Conservation (phyloP, 192 early-diverging fungal species). For the Lobosporangium transversale region DNA sequence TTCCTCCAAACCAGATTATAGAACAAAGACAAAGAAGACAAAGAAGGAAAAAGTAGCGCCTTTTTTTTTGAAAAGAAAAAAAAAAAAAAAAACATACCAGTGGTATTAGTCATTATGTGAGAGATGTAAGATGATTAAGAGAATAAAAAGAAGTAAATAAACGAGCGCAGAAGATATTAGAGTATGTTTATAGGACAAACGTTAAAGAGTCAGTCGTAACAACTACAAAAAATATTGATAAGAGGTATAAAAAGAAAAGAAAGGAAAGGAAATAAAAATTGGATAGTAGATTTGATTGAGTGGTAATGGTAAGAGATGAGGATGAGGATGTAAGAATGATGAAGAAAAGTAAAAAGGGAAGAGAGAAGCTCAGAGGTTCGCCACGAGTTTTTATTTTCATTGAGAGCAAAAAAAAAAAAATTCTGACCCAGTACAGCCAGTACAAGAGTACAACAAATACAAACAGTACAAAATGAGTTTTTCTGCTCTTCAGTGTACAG, state of each 20-base stretch:
- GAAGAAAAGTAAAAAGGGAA: conserved; percentile 8
- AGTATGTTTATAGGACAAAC: background rate
- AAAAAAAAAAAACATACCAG: conserved; percentile 26
- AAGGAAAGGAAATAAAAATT: background rate
- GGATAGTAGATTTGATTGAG: background rate
- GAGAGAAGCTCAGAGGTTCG: background rate
- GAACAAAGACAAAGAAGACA: conserved; percentile 3
- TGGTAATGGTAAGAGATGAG: conserved; percentile 6
- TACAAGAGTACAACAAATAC: background rate
- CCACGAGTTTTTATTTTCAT: conserved; percentile 7
- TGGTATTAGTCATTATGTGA: conserved; percentile 40
- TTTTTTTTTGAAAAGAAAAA: too few species aligned
- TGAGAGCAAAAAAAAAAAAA: background rate
- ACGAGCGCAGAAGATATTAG: too few species aligned
- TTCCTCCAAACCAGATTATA: too few species aligned
- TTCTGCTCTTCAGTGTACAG: too few species aligned
- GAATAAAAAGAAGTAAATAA: too few species aligned
- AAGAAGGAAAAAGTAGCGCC: too few species aligned
- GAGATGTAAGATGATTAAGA: conserved; percentile 33
- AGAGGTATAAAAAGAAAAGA: background rate
- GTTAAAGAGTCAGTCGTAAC: conserved; percentile 6
- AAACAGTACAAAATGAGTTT: background rate
- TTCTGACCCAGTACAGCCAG: background rate
- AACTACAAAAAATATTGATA: too few species aligned
- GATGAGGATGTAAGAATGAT: background rate